phyloP scores from a whole-genome alignment of 164 flowering plant genomes.

The Vitis labrusca region DNA sequence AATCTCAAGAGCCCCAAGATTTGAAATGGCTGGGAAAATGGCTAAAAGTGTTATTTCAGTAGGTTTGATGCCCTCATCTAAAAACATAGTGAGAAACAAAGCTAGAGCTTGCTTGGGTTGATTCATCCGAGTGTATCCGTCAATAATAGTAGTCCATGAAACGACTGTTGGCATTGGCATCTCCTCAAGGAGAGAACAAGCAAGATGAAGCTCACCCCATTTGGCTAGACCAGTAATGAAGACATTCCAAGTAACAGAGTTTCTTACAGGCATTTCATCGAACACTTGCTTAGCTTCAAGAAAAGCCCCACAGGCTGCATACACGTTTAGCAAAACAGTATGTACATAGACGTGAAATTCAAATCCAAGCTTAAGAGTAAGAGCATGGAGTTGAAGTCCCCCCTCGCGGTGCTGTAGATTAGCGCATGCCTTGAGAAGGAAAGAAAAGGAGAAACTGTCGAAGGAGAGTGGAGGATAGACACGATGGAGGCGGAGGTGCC shows the following conservation, averaged over 20 bases:
- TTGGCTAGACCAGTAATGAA: conserved; percentile 54
- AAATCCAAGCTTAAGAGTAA: conserved; percentile 31
- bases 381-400: conserved; percentile 29
- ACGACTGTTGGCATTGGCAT: conserved; percentile 53
- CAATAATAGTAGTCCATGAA: conserved; percentile 66
- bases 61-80: conserved; percentile 36
- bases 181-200: conserved; percentile 41
- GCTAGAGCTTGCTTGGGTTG: conserved; percentile 35
- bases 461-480: conserved; percentile 3
- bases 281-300: conserved; percentile 34
- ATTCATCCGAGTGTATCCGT: conserved; percentile 44
- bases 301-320: conserved; percentile 18
- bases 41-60: conserved; percentile 52
- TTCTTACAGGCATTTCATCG: conserved; percentile 58
- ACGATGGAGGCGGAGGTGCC: conserved; percentile 16
- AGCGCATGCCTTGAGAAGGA: conserved; percentile 29
- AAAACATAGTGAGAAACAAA: conserved; percentile 47
- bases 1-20: conserved; percentile 30
- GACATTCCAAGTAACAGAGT: conserved; percentile 60
- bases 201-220: conserved; percentile 44
- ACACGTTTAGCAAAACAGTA: conserved; percentile 30
- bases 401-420: neutral
- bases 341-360: conserved; percentile 33
- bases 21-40: conserved; percentile 51
- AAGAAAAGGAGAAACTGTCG: conserved; percentile 33